Evolutionary conservation across 2,329 filamentous ascomycete species (phyloP), one percentile per base, ranked within the genome.

Genomic region (Endothia cerciana): DNA sequence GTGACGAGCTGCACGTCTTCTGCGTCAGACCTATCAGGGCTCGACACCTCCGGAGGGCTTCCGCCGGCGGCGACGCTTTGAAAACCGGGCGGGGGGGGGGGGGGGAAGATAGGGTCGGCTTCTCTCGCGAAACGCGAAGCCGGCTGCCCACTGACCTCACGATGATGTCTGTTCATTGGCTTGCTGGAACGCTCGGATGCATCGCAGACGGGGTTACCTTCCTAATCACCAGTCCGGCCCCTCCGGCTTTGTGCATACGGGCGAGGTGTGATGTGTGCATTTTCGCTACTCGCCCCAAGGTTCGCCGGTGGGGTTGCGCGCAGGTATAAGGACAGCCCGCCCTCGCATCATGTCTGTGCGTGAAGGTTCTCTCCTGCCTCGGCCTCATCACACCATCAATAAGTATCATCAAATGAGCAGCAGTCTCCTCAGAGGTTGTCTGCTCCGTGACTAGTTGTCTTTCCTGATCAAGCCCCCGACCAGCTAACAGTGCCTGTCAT

Each of bases 121-220:
- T 62, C 47, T 43, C 28, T 58, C 53, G 38, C 10, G 60, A 45
- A 41, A 47, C 65, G 51, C 65, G 62, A 65, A 51, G 30, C 57
- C 56, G 38, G 53, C 57, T 28, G 57, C 51, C 43, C 22, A 33
- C 49, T 59, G 49, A 33, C n/a, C 43, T 36, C 55, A 36, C 19
- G 56, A 41, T 41, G 65, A 65, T 38, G 51, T 59, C 51, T 41
- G 49, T 36, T 10, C 40, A 41, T 60, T 36, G 58, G 28, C 43
- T 25, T 38, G 28, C 57, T 67, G 58, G 65, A 65, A 67, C 49
- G 40, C 62, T 67, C 58, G 58, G 65, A 56, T 59, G 57, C 36
- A 60, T 56, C 56, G 33, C 38, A 15, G 33, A 45, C 30, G 8
- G 30, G n/a, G 38, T 49, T 43, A 25, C 41, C 36, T 43, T 22